These are phyloP conservation scores for Letharia lupina DNA, from an alignment of 495 filamentous ascomycete genomes.

Conservation along the genomic window DNA sequence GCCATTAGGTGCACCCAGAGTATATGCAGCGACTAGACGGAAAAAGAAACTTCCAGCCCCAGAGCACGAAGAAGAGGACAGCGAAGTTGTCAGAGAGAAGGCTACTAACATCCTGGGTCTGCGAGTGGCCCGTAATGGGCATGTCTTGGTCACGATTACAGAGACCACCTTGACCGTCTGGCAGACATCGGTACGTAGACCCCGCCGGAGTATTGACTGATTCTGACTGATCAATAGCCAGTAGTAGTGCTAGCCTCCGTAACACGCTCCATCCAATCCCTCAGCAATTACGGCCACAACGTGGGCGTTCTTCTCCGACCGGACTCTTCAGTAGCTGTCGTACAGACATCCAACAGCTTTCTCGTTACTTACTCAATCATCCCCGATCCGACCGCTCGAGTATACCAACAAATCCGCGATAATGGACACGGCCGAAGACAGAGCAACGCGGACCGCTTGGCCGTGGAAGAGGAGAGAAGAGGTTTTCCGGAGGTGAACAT, in stretches of 20 bases:
- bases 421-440: slow-evolving; percentile 60
- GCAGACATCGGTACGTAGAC: slow-evolving; percentile 78
- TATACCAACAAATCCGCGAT: slow-evolving; percentile 75
- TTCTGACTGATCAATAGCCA: slow-evolving; percentile 52
- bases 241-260: slow-evolving; percentile 81
- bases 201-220: slow-evolving; percentile 16
- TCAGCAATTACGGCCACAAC: slow-evolving; percentile 79
- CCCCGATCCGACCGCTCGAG: slow-evolving; percentile 69
- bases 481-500: slow-evolving; percentile 80
- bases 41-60: slow-evolving; percentile 32
- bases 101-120: slow-evolving; percentile 55
- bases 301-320: slow-evolving; percentile 77
- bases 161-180: slow-evolving; percentile 74
- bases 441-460: slow-evolving; percentile 53
- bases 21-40: slow-evolving; percentile 69
- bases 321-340: slow-evolving; percentile 81
- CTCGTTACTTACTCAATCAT: slow-evolving; percentile 90
- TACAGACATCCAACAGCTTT: slow-evolving; percentile 82
- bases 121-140: slow-evolving; percentile 69
- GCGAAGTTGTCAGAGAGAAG: slow-evolving; percentile 21
- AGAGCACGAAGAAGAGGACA: slow-evolving; percentile 34
- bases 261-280: slow-evolving; percentile 66
- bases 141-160: slow-evolving; percentile 86
- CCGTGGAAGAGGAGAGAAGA: slow-evolving; percentile 56
- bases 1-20: slow-evolving; percentile 83